These are phyloP conservation scores for Metschnikowia dekortorum DNA, from an alignment of 805 yeast species.

Conservation along the genomic window DNA sequence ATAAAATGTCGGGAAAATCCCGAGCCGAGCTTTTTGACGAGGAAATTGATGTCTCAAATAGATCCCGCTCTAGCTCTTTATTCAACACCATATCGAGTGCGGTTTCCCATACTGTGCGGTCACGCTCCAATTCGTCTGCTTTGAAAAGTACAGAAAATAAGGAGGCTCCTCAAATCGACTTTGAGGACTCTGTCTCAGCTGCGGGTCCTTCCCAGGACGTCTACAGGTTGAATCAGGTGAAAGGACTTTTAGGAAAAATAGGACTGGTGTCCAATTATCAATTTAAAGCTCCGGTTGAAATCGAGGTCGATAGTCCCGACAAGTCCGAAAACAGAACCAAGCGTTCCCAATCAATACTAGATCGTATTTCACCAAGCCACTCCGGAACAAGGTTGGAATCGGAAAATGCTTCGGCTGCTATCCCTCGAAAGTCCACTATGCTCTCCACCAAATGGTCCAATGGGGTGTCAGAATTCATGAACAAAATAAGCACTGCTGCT, in stretches of 20 bases:
- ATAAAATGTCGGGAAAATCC: background rate
- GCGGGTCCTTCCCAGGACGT: constrained; percentile 14
- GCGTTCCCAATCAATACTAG: constrained; percentile 24
- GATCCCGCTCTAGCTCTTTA: constrained; percentile 38
- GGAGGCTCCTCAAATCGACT: constrained; percentile 23
- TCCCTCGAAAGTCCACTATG: constrained; percentile 1
- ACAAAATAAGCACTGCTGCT: constrained; percentile 29
- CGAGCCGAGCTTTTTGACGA: constrained; percentile 7
- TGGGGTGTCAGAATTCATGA: constrained; percentile 42
- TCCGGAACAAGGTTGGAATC: constrained; percentile 39
- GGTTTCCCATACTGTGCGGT: constrained; percentile 23
- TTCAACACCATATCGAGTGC: constrained; percentile 35
- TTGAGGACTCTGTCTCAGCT: constrained; percentile 17
- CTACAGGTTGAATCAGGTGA: constrained; percentile 28
- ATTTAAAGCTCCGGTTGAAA: constrained; percentile 4
- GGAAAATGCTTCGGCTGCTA: constrained; percentile 4
- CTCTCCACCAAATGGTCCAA: constrained; percentile 28
- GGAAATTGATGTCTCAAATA: constrained; percentile 10
- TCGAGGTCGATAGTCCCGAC: constrained; percentile 1
- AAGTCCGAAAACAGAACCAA: constrained; percentile 7
- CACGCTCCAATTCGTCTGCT: constrained; percentile 31
- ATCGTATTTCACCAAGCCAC: constrained; percentile 31
- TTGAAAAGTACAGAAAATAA: constrained; percentile 19
- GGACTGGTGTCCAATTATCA: constrained; percentile 18
- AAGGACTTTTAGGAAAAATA: constrained; percentile 32